Evolutionary conservation across 2,329 filamentous ascomycete species (phyloP), one percentile per base, ranked within the genome.

Genomic region (Parastagonospora avenae): DNA sequence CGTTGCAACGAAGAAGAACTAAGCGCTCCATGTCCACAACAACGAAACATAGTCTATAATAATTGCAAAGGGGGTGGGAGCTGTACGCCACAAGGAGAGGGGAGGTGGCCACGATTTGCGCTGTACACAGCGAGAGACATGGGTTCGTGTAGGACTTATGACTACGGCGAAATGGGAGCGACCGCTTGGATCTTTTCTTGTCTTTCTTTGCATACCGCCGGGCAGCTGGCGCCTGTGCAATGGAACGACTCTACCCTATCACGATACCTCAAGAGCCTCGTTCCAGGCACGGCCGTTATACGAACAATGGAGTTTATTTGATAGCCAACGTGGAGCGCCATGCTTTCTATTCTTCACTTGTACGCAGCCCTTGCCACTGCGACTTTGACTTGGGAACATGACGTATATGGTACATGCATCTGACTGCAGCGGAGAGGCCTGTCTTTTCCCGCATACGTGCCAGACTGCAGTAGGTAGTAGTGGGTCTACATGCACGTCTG

Each of bases 81-180:
- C 55, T 58, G 59, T 50, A 61, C 53, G 66, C 58, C 57, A 57
- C 45, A 43, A 37, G 50, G 50, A 41, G 52, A 50, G 52, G 43
- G 44, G 39, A 55, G 48, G 55, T 60, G 60, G 57, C 49, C 60
- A 55, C 53, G 62, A 67, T 50, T 54, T 63, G 66, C 57, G 54
- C 58, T 59, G 59, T 53, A n/a, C 7, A 19, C 19, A 50, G 52
- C 58, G 57, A 55, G 63, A 36, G 65, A 67, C 52, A 59, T 42
- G 37, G 50, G 58, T 59, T 52, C 55, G 56, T 71, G 66, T 67
- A 68, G 59, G 55, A 67, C 63, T 64, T 62, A 67, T 58, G 63
- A 67, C 62, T 56, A 63, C 50, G 70, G 69, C 70, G 68, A 69
- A 71, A 50, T 66, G 59, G 64, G 67, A 68, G 68, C 70, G 60